These are phyloP conservation scores for Umbelopsis sp. DNA, from an alignment of 192 early-diverging fungal genomes.

Conservation along the genomic window DNA sequence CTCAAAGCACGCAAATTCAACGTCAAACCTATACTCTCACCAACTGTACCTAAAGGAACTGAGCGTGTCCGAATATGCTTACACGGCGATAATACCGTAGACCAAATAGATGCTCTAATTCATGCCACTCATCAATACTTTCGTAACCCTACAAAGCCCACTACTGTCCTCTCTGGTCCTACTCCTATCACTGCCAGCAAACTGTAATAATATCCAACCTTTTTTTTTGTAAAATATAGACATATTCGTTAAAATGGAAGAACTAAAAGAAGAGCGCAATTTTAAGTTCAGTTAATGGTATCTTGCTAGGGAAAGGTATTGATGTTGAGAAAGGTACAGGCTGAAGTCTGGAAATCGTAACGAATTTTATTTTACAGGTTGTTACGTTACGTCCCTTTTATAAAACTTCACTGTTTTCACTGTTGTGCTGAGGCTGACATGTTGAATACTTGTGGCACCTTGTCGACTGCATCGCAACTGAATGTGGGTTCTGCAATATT, in stretches of 20 bases:
- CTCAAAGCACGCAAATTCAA: conserved; percentile 58
- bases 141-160: not conserved
- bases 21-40: conserved; percentile 77
- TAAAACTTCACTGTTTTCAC: not conserved
- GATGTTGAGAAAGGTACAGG: no score
- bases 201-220: conserved; percentile 14
- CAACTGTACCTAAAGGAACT: conserved; percentile 75
- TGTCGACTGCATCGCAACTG: not conserved
- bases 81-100: conserved; percentile 72
- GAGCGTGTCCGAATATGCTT: conserved; percentile 87
- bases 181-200: not conserved
- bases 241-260: no score
- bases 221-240: not conserved
- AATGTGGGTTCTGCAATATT: not conserved
- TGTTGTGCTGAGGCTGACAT: not conserved
- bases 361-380: not conserved
- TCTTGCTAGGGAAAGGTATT: no score
- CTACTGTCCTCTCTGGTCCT: not conserved
- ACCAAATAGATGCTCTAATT: conserved; percentile 52
- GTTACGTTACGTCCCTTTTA: not conserved
- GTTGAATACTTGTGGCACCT: not conserved
- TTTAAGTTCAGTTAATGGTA: no score
- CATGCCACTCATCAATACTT: conserved; percentile 32
- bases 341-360: no score
- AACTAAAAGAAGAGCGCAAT: no score